phyloP scores from a whole-genome alignment of 2,329 filamentous ascomycete species.

The Phaeosphaeriaceae sp. region DNA sequence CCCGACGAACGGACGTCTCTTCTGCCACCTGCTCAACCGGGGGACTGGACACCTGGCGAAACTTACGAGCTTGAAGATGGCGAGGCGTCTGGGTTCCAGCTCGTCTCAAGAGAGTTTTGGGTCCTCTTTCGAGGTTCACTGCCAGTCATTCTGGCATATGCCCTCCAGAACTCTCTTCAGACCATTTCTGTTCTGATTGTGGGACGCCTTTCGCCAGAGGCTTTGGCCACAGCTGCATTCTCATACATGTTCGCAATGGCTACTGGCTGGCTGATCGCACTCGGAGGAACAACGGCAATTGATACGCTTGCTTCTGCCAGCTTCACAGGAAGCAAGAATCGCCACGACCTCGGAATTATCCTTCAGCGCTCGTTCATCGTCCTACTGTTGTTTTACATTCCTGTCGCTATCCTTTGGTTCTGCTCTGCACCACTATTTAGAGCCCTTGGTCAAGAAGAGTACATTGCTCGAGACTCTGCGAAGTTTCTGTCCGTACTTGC shows the following conservation, averaged over 20 bases:
- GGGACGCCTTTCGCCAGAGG: conserved; percentile 79
- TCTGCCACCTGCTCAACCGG: conserved; percentile 49
- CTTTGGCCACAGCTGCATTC: conserved; percentile 82
- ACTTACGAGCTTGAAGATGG: conserved; percentile 49
- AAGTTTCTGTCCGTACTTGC: conserved; percentile 76
- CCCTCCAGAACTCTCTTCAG: conserved; percentile 84
- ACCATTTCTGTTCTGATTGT: conserved; percentile 83
- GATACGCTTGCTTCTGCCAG: conserved; percentile 85
- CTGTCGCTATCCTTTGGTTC: conserved; percentile 77
- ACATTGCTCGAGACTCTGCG: conserved; percentile 76
- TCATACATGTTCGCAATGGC: conserved; percentile 95
- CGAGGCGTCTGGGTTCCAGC: conserved; percentile 41
- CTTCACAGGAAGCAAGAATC: conserved; percentile 82
- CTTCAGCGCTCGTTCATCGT: conserved; percentile 80
- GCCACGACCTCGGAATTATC: conserved; percentile 78
- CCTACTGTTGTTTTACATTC: conserved; percentile 74
- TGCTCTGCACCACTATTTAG: conserved; percentile 78
- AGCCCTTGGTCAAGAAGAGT: conserved; percentile 77
- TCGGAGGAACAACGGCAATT: conserved; percentile 85
- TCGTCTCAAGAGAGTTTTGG: conserved; percentile 67
- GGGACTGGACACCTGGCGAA: conserved; percentile 47
- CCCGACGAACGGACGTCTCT: conserved; percentile 55
- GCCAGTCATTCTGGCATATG: conserved; percentile 84
- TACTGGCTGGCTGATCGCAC: conserved; percentile 84
- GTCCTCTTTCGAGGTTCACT: conserved; percentile 73